These are phyloP conservation scores for Leptodermis oblonga DNA, from an alignment of 257 asterid genomes.

Conservation along the genomic window DNA sequence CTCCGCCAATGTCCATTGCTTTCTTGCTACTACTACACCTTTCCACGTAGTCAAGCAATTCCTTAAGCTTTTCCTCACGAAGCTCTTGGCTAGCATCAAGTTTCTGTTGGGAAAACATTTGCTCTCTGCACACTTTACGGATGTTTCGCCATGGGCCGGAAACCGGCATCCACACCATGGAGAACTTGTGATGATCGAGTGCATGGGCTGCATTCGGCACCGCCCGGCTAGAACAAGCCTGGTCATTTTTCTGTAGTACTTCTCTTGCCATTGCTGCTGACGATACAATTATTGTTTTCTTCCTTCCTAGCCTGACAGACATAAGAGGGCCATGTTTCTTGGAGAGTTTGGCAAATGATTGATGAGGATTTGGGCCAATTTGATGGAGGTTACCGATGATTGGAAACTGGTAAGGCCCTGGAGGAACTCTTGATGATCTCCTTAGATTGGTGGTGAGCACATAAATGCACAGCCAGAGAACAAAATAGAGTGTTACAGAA, in stretches of 20 bases:
- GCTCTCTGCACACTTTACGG: slow-evolving; percentile 23
- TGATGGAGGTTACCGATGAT: slow-evolving; percentile 23
- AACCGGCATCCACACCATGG: slow-evolving; percentile 16
- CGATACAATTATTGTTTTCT: slow-evolving; percentile 19
- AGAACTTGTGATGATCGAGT: slow-evolving; percentile 10
- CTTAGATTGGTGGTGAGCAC: slow-evolving; percentile 6
- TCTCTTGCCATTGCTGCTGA: slow-evolving; percentile 21
- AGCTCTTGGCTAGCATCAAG: slow-evolving; percentile 25
- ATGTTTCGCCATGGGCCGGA: slow-evolving; percentile 24
- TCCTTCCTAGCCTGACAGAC: slow-evolving; percentile 31
- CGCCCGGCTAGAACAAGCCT: slow-evolving; percentile 7
- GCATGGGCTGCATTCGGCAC: neutral
- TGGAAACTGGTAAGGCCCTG: slow-evolving; percentile 20
- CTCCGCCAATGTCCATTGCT: slow-evolving; percentile 19
- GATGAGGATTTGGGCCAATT: slow-evolving; percentile 20
- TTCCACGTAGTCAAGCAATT: slow-evolving; percentile 4
- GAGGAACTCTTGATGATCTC: slow-evolving; percentile 12
- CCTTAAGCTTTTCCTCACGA: slow-evolving; percentile 26
- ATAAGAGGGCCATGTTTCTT: slow-evolving; percentile 35
- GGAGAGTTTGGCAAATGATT: slow-evolving; percentile 18
- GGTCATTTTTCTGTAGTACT: slow-evolving; percentile 26
- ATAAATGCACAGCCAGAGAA: neutral
- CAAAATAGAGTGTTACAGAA: neutral
- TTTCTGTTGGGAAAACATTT: slow-evolving; percentile 8
- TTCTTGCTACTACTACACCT: neutral